Conservation (phyloP, 495 filamentous ascomycete species). For the Xylaria nigripes region DNA sequence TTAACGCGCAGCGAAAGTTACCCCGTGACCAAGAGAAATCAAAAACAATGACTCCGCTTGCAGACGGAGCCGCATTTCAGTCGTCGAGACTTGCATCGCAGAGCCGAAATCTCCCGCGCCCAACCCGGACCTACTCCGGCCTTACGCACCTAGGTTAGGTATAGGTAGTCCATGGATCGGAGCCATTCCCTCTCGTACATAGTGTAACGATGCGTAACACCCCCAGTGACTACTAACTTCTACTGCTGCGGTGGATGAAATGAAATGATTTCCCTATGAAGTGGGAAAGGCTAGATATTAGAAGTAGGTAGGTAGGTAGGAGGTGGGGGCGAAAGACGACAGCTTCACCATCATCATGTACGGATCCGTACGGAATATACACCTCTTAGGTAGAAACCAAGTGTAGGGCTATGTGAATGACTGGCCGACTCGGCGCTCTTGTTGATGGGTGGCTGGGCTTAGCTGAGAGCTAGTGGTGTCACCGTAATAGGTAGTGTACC, state of each 20-base stretch:
- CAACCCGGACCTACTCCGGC: constrained; percentile 8
- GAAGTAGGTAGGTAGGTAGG: background rate
- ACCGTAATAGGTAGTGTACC: no score
- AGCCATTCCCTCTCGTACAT: constrained; percentile 4
- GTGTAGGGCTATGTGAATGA: constrained; percentile 3
- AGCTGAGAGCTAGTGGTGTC: constrained; percentile 7
- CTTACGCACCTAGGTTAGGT: background rate
- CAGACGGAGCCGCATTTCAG: background rate
- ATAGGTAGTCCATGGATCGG: background rate
- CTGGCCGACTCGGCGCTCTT: background rate
- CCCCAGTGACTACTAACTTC: background rate
- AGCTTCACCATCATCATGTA: background rate
- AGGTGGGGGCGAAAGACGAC: background rate
- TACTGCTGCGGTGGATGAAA: background rate
- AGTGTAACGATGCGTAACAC: constrained; percentile 7
- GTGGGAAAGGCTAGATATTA: background rate
- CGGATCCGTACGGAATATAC: background rate
- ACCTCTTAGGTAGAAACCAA: background rate
- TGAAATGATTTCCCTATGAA: background rate
- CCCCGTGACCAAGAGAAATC: background rate
- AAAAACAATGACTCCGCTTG: background rate
- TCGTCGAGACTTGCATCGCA: background rate
- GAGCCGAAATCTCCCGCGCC: constrained; percentile 2
- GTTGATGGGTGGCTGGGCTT: constrained; percentile 8
- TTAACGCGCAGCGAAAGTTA: background rate